Percentiles rank a stretch among this genome's conserved stretches.
phyloP scores from a whole-genome alignment of 257 asterid genomes.

The Jacaranda copaia region DNA sequence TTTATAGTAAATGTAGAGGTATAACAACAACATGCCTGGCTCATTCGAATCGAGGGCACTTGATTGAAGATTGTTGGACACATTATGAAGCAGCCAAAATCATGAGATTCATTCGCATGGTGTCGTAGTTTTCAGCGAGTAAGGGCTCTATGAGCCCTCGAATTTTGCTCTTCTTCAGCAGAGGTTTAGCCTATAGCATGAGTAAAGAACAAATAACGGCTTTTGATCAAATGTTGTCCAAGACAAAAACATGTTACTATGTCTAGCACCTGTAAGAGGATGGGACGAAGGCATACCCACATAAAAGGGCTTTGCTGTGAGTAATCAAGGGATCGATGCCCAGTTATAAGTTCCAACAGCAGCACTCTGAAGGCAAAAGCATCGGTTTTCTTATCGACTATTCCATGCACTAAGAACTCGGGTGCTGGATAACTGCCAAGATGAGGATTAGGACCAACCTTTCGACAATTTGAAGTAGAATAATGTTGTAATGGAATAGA shows the following conservation, averaged over 20 bases:
- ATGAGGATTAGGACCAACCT: conserved; percentile 7
- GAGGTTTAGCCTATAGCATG: conserved; percentile 74
- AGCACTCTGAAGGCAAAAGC: conserved; percentile 87
- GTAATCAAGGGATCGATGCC: conserved; percentile 94
- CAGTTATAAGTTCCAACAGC: conserved; percentile 84
- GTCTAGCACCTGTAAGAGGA: background rate
- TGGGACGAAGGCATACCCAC: conserved; percentile 73
- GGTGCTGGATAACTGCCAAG: conserved; percentile 84
- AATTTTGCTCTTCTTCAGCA: conserved; percentile 81
- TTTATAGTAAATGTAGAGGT: background rate
- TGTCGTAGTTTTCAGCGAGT: conserved; percentile 60
- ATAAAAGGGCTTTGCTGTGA: conserved; percentile 94
- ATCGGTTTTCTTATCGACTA: conserved; percentile 88
- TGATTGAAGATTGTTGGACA: conserved; percentile 77
- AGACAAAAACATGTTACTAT: background rate
- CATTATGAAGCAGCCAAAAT: conserved; percentile 82
- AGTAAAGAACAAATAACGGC: background rate
- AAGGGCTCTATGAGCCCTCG: conserved; percentile 82
- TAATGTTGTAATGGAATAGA: background rate
- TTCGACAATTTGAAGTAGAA: conserved; percentile 15
- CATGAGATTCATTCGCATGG: conserved; percentile 77
- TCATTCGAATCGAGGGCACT: conserved; percentile 81
- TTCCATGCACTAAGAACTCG: conserved; percentile 95
- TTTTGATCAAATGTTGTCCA: background rate
- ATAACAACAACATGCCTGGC: conserved; percentile 63